Percentiles rank a stretch among this genome's conserved stretches.
Evolutionary conservation across 2,329 filamentous ascomycete genomes (phyloP).

Genomic region (Madurella mycetomatis): DNA sequence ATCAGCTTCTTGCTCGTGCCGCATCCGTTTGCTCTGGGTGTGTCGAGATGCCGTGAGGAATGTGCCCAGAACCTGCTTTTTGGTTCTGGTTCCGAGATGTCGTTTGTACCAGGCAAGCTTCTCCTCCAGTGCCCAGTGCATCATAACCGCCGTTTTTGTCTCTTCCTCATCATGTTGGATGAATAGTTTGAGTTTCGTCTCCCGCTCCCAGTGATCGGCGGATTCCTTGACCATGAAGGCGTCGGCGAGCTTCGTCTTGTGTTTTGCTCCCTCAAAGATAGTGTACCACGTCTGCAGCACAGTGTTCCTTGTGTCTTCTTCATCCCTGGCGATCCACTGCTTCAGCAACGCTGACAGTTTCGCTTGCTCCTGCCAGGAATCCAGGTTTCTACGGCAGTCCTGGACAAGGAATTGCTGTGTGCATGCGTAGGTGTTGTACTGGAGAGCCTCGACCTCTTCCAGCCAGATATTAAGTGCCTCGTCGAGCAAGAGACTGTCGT

Average conservation of each 20-base stretch:
- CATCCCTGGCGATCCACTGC: conserved; percentile 13
- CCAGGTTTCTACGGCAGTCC: conserved; percentile 17
- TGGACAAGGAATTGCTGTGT: conserved; percentile 14
- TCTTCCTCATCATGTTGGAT: conserved; percentile 14
- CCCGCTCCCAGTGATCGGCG: conserved; percentile 27
- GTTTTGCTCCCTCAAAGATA: conserved; percentile 1
- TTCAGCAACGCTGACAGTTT: conserved; percentile 18
- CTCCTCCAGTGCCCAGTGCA: conserved; percentile 29
- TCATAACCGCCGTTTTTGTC: conserved; percentile 20
- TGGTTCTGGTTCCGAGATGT: conserved; percentile 21
- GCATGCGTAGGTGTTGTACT: conserved; percentile 15
- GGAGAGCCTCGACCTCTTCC: conserved; percentile 20
- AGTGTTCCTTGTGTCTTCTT: conserved; percentile 3
- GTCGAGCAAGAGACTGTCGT: conserved; percentile 23
- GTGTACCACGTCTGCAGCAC: conserved; percentile 12
- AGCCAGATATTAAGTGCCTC: conserved; percentile 25
- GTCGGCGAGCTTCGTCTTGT: conserved; percentile 17
- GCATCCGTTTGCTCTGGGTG: conserved; percentile 3
- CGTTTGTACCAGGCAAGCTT: conserved; percentile 26
- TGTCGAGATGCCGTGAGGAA: conserved; percentile 11
- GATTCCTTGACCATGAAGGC: conserved; percentile 19
- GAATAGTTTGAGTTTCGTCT: conserved; percentile 25
- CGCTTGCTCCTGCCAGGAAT: conserved; percentile 25
- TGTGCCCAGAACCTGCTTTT: conserved; percentile 13
- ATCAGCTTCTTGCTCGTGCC: conserved; percentile 16